Percentiles rank a stretch among this genome's conserved stretches.
These are phyloP conservation scores for Lasiosphaeria miniovina DNA, from an alignment of 495 filamentous ascomycete species.

Conservation along the genomic window DNA sequence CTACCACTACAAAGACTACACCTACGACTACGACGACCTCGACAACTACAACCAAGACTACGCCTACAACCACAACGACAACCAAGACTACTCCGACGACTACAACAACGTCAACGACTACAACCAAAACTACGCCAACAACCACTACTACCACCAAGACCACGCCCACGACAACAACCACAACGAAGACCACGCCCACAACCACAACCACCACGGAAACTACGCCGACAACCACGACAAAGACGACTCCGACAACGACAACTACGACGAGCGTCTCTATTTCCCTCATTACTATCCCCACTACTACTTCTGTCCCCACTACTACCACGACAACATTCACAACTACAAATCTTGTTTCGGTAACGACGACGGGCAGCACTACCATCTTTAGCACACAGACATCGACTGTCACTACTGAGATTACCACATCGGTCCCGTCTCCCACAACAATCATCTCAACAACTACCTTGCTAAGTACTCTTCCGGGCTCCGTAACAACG, in stretches of 20 bases:
- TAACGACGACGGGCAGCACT: constrained; percentile 24
- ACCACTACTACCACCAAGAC: constrained; percentile 15
- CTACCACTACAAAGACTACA: constrained; percentile 12
- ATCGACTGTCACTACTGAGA: constrained; percentile 16
- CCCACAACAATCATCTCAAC: constrained; percentile 22
- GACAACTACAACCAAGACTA: background rate
- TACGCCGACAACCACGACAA: constrained; percentile 8
- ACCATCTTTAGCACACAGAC: constrained; percentile 14
- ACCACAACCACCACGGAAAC: background rate
- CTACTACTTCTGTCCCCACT: constrained; percentile 13
- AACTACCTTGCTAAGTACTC: background rate
- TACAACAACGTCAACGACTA: background rate
- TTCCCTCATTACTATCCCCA: background rate
- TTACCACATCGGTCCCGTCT: constrained; percentile 17
- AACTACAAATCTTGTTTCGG: constrained; percentile 17
- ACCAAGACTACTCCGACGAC: constrained; percentile 11
- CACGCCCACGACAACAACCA: background rate
- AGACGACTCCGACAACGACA: constrained; percentile 4
- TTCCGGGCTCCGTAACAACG: constrained; percentile 29
- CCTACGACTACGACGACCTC: background rate
- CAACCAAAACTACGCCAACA: background rate
- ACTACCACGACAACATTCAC: constrained; percentile 21
- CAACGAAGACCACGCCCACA: constrained; percentile 2
- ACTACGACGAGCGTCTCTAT: background rate
- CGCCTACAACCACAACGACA: background rate